Evolutionary conservation across 2,329 filamentous ascomycete species (phyloP), one percentile per base, ranked within the genome.

Genomic region (Claviceps sp.): DNA sequence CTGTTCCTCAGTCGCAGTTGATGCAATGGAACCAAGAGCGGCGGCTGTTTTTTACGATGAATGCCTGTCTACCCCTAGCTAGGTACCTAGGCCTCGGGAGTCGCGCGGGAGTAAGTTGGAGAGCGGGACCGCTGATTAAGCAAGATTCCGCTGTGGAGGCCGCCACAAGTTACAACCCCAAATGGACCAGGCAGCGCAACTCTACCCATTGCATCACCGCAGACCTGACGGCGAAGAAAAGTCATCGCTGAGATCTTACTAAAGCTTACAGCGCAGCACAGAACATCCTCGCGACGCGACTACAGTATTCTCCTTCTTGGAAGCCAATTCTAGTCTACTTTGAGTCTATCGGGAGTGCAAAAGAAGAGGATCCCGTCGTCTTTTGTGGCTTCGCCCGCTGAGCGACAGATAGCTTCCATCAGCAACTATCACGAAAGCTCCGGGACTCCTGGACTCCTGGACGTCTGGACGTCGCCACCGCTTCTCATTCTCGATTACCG

Each of bases 201-300:
- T 64, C 64, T 67, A 59, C 59, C 65, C 65, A 63, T 57, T 68
- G 65, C 66, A 69, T 51, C 59, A 66, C 58, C 62, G 65, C 60
- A 54, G 58, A 59, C 57, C 56, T 57, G 11, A 47, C 17, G 8
- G 34, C 42, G 48, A 47, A 53, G 41, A 50, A 26, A 43, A 13
- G 40, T 41, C 51, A 39, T 48, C 19, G 48, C 51, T 43, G 38
- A 34, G 30, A 24, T 19, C n/a, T 38, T 24, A 14, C 17, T 38
- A 6, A 30, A 47, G 41, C 52, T 30, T 41, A n/a, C 17, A 34
- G 10, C 14, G 14, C 42, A 39, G 7, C 34, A 16, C 44, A 47
- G 19, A n/a, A 38, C 26, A 26, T 3, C 11, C 17, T 17, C 17
- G 17, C 30, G 30, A 39, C 30, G 24, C 7, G 1, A 38, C 41